Evolutionary conservation across 2,329 filamentous ascomycete species (phyloP), one percentile per base, ranked within the genome.

Genomic region (Penicillium sp.): DNA sequence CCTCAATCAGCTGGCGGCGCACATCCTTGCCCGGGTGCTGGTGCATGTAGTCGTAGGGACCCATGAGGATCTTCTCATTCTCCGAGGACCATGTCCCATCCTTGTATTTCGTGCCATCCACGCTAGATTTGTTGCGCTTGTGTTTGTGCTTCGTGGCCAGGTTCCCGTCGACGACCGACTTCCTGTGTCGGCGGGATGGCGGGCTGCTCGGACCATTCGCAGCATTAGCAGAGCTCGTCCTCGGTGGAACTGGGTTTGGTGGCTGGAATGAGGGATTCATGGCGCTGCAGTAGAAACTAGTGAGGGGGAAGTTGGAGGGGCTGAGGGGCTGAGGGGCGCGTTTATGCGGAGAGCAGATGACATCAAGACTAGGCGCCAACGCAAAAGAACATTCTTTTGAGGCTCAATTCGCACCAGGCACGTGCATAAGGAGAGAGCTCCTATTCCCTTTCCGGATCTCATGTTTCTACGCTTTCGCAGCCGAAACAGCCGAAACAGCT

Each of bases 231-330:
- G 85, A 88, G 48, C 87, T 89, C 40, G 84, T 89, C 55, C 87
- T 81, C 3, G 84, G 83, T 18, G 88, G 87, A 47, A 90, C 89
- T 32, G 78, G 77, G 67, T 81, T 83, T 46, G 84, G 83, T n/a
- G 78, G 80, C 49, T 74, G 72, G 45, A 76, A 68, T 52, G 68
- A 66, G 33, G 63, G 59, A 31, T 50, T 51, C 58, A 65, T 65
- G 25, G 40, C 42, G 49, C 45, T 52, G 58, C 48, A 49, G 57
- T 53, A 39, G 49, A 28, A 24, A n/a, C 13, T 37, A 41, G 46
- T 56, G 56, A 56, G 54, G 61, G 55, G 54, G 27, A 50, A 47
- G 48, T 49, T 49, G 37, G 52, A 52, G 49, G 27, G 25, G 27
- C 20, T 23, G 9, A 10, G 27, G 42, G 45, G 54, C 25, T 12